Base-by-base conservation (phyloP, 169 alveolate genomes). In the Pseudocohnilembus persalinus region DNA sequence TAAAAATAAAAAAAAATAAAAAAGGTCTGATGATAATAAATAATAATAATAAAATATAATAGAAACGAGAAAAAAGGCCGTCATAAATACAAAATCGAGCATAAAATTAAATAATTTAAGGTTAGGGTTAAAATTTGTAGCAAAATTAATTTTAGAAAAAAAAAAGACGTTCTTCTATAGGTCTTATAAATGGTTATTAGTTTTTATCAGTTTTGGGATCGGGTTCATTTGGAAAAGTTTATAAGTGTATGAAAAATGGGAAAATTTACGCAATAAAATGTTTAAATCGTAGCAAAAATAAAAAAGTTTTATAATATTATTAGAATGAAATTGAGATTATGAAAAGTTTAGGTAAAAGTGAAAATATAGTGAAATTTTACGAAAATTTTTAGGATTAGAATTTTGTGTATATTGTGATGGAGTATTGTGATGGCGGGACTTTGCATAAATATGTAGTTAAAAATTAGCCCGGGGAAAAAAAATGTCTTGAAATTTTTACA, bases 371-470 rank as follows among this genome's bases (percentile, higher is more conserved):
- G 15, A 80, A 88, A 83, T 77, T 91, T 30, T 82, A 80, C 30
- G 95, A 91, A 86, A 85, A 80, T 72, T 74, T 88, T 32, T 93
- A 91, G 74, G 89, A 88, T 34, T 34, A 81, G 6, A 83, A 88
- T 76, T 77, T 83, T 75, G 76, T 81, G 65, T 91, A 88, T 84
- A 81, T 91, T 1, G 87, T 88, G 27, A 87, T 88, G 90, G 95
- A 91, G 82, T 88, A 86, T 82, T 88, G 91, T 49, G 77, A 89
- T n/a, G 85, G 88, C 34, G 95, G 95, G 25, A 89, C 85, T 80
- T 75, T 89, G 73, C 81, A 84, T 78, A 89, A 84, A 79, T 89
- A 82, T 77, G 85, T 89, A 30, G 84, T 89, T 34, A 89, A 84
- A 82, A 85, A 89, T 77, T 85, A 85, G 72, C 68, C 89, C 0